These are phyloP conservation scores for Jamesozyma spencerorum DNA, from an alignment of 805 yeast genomes.

Conservation along the genomic window DNA sequence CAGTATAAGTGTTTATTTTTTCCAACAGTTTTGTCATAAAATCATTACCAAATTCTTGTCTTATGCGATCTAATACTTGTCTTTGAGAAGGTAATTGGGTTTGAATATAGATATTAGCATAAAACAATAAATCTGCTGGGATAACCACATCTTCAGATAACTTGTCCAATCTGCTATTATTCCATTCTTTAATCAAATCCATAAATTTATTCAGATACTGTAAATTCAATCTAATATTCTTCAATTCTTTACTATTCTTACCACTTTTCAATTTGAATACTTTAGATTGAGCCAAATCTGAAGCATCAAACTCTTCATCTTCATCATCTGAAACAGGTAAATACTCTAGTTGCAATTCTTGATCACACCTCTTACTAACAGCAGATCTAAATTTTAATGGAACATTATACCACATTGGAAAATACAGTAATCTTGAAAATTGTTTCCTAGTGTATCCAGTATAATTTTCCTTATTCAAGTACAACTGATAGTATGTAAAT, in stretches of 20 bases:
- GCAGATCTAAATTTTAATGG: constrained; percentile 31
- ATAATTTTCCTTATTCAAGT: constrained; percentile 48
- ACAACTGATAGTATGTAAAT: constrained; percentile 50
- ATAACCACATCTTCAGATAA: constrained; percentile 2
- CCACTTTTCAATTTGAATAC: constrained; percentile 19
- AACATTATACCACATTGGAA: constrained; percentile 67
- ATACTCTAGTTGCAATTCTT: constrained; percentile 11
- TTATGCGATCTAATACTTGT: constrained; percentile 11
- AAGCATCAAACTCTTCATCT: constrained; percentile 6
- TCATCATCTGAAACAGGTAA: constrained; percentile 15
- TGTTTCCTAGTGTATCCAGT: constrained; percentile 48
- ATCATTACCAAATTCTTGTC: constrained; percentile 9
- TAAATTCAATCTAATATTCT: constrained; percentile 15
- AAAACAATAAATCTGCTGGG: constrained; percentile 19
- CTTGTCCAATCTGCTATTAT: constrained; percentile 8
- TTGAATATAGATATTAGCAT: constrained; percentile 23
- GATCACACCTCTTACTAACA: constrained; percentile 14
- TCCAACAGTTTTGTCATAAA: constrained; percentile 6
- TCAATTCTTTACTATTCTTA: constrained; percentile 15
- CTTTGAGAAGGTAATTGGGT: constrained; percentile 19
- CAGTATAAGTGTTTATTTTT: constrained; percentile 6
- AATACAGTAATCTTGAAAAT: constrained; percentile 47
- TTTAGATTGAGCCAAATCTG: constrained; percentile 24
- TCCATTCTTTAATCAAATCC: constrained; percentile 16
- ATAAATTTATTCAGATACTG: constrained; percentile 14